Percentiles rank a stretch among this genome's conserved stretches.
phyloP scores from a whole-genome alignment of 148 eudicot species.

The Camellia lanceoleosa region DNA sequence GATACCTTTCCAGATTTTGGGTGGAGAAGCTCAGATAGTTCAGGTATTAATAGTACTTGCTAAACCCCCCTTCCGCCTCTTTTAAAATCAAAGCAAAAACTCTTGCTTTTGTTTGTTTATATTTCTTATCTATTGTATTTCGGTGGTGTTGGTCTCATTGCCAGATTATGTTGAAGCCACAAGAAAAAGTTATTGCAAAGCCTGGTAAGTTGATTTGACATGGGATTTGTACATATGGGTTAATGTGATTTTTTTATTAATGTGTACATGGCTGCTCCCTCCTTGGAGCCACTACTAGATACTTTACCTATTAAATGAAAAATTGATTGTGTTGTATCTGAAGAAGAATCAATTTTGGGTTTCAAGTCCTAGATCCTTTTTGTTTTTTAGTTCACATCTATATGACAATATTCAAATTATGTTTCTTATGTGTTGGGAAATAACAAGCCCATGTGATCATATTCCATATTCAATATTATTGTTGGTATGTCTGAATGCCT shows the following conservation, averaged over 20 bases:
- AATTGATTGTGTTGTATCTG: neutral
- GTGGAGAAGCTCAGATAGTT: constrained; percentile 97
- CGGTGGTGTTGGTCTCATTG: constrained; percentile 13
- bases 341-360: neutral
- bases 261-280: neutral
- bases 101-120: neutral
- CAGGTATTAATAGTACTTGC: constrained; percentile 49
- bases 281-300: neutral
- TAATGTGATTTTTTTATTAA: neutral
- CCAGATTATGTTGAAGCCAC: constrained; percentile 94
- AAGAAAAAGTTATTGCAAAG: constrained; percentile 73
- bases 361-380: neutral
- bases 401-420: neutral
- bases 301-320: neutral
- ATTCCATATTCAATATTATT: neutral
- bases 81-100: neutral
- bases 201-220: constrained; percentile 55
- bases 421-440: constrained; percentile 3
- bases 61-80: too few relatives aligned
- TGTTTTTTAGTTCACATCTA: neutral
- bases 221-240: neutral
- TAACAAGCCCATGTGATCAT: neutral
- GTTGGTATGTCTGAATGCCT: neutral
- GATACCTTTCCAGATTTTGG: constrained; percentile 89
- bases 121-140: neutral